phyloP scores from a whole-genome alignment of 345 rosid genomes.

The Hibiscus tridactylites region DNA sequence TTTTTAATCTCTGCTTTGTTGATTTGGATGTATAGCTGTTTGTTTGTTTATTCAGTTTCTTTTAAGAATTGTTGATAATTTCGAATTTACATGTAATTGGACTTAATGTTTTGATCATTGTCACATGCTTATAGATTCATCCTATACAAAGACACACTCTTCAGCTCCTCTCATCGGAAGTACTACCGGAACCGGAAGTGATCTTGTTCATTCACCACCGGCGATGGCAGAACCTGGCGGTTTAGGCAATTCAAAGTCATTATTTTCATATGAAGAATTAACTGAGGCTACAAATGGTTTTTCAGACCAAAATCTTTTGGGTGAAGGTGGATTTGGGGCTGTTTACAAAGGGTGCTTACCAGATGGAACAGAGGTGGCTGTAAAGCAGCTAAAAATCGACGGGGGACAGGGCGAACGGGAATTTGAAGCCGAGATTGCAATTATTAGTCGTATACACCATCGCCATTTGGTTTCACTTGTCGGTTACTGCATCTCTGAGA shows the following conservation, averaged over 20 bases:
- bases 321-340: constrained; percentile 92
- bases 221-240: constrained; percentile 43
- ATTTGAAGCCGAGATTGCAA: constrained; percentile 90
- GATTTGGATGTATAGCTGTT: neutral
- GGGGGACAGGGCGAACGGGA: constrained; percentile 93
- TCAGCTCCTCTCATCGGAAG: constrained; percentile 57
- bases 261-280: constrained; percentile 69
- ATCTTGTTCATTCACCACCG: constrained; percentile 28
- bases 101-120: neutral
- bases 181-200: constrained; percentile 45
- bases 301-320: constrained; percentile 68
- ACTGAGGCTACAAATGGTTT: constrained; percentile 66
- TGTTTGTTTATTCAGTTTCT: neutral
- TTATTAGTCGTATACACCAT: constrained; percentile 88
- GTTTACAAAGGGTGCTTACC: constrained; percentile 77
- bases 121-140: constrained; percentile 42
- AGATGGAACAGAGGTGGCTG: constrained; percentile 83
- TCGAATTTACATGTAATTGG: neutral
- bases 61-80: neutral
- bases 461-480: constrained; percentile 90
- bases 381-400: constrained; percentile 75
- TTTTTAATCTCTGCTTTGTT: neutral
- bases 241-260: constrained; percentile 66
- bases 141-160: constrained; percentile 38
- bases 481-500: constrained; percentile 87